phyloP scores from a whole-genome alignment of 441 rosid species.

The Eruca vesicaria region DNA sequence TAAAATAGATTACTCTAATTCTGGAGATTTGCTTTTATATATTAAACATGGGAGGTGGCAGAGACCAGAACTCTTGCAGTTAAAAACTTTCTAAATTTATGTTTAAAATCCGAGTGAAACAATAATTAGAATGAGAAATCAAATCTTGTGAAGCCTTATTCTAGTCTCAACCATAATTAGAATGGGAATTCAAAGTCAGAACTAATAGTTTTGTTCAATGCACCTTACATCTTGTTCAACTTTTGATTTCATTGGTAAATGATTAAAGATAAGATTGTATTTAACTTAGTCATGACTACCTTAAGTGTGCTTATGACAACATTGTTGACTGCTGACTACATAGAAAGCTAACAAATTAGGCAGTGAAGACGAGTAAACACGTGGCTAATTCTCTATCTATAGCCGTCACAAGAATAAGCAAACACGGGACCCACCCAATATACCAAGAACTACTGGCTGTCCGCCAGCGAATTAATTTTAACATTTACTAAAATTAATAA shows the following conservation, averaged over 20 bases:
- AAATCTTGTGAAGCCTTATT: not conserved
- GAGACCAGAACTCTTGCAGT: not conserved
- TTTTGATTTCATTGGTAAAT: not conserved
- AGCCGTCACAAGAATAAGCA: slow-evolving; percentile 28
- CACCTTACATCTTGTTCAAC: not conserved
- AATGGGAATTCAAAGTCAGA: not conserved
- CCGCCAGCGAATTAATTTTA: slow-evolving; percentile 28
- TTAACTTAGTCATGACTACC: not conserved
- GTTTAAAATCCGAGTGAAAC: not conserved
- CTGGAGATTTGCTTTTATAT: not conserved
- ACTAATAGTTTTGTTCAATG: no score
- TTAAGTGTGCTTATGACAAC: slow-evolving; percentile 1
- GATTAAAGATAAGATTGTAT: slow-evolving; percentile 21
- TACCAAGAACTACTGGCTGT: slow-evolving; percentile 27
- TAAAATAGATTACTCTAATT: not conserved
- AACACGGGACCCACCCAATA: slow-evolving; percentile 14
- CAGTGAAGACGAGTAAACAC: slow-evolving; percentile 8
- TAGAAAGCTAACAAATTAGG: not conserved
- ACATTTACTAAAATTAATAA: not conserved
- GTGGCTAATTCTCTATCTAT: slow-evolving; percentile 27
- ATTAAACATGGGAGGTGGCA: not conserved
- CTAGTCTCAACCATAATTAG: not conserved
- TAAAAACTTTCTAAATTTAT: not conserved
- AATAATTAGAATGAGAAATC: not conserved
- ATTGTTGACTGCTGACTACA: slow-evolving; percentile 9